Evolutionary conservation across 2,329 filamentous ascomycete genomes (phyloP).

Genomic region (Cladobotryum mycophilum): DNA sequence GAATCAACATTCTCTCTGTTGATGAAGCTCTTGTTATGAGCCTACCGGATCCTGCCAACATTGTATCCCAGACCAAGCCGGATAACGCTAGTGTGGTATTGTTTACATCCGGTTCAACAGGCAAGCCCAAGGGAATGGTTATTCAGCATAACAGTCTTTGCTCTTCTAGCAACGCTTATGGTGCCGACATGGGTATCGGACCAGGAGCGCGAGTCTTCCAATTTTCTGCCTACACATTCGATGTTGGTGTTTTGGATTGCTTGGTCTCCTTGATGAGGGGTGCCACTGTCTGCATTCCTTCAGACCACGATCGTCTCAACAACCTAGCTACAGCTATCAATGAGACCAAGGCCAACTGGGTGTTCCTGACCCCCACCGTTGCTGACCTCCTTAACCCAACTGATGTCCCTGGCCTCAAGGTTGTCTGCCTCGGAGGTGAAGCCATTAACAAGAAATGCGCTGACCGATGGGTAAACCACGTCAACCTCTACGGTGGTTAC

Average conservation of each 20-base stretch:
- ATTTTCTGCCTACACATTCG: constrained; percentile 14
- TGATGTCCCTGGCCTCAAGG: neutral
- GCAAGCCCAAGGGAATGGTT: constrained; percentile 4
- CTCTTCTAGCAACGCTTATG: neutral
- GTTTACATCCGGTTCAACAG: constrained; percentile 9
- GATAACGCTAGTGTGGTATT: neutral
- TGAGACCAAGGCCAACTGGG: neutral
- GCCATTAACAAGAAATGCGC: constrained; percentile 2
- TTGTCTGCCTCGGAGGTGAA: constrained; percentile 1
- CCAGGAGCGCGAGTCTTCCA: constrained; percentile 5
- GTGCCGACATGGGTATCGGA: neutral
- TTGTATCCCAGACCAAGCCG: neutral
- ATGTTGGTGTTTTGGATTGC: constrained; percentile 10
- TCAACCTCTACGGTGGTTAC: constrained; percentile 3
- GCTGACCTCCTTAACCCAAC: neutral
- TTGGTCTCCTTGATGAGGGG: constrained; percentile 1
- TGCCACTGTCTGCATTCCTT: constrained; percentile 13
- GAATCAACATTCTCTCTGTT: neutral
- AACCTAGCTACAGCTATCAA: neutral
- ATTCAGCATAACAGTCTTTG: constrained; percentile 1
- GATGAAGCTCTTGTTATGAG: neutral
- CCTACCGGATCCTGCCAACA: too few relatives aligned
- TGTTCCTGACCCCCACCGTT: constrained; percentile 2
- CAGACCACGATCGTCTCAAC: constrained; percentile 5
- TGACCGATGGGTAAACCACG: constrained; percentile 1